A percentile compares a stretch with the other conserved stretches of the same genome.
phyloP scores from a whole-genome alignment of 169 alveolate genomes.

The Perkinsus olseni region DNA sequence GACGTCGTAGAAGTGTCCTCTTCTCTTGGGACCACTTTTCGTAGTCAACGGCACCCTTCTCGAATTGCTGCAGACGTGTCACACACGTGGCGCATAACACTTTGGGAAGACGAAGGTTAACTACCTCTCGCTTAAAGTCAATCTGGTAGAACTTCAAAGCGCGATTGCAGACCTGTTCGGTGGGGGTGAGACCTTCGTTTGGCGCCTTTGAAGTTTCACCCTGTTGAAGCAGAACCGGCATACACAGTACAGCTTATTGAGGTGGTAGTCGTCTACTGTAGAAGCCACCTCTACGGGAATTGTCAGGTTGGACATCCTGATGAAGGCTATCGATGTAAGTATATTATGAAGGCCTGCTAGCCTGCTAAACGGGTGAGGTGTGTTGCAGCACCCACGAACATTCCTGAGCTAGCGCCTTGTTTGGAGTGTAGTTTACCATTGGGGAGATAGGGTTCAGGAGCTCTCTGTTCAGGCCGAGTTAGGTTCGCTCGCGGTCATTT shows the following conservation, averaged over 20 bases:
- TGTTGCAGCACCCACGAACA: too few species aligned
- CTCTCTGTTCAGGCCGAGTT: too few species aligned
- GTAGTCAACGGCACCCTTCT: background rate
- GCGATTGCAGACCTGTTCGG: background rate
- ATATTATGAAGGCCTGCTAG: too few species aligned
- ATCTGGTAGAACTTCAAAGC: background rate
- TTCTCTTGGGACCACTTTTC: background rate
- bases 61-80: background rate
- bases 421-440: too few species aligned
- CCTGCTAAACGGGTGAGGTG: too few species aligned
- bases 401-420: too few species aligned
- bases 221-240: background rate
- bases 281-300: background rate
- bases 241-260: background rate
- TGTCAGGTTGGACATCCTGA: too few species aligned
- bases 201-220: background rate
- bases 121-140: background rate
- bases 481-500: too few species aligned
- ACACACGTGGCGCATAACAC: background rate
- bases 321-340: too few species aligned
- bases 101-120: background rate
- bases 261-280: background rate
- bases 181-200: background rate
- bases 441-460: too few species aligned
- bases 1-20: background rate